Conservation (phyloP, 371 early-diverging fungal species). For the Syncephalastrum sp. region DNA sequence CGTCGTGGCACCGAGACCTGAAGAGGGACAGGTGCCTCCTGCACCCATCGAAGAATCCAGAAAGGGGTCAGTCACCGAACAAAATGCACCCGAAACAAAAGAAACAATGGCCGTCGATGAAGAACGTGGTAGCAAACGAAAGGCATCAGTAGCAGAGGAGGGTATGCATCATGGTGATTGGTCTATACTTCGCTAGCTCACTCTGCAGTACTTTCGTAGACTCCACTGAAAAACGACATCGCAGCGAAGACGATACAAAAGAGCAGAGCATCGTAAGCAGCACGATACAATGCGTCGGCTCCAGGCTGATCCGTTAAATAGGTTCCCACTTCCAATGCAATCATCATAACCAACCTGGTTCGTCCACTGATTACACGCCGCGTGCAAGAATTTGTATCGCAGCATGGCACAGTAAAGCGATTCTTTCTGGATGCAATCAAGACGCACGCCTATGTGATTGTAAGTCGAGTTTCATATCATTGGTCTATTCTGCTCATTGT, state of each 20-base stretch:
- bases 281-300: too few species aligned
- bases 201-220: too few species aligned
- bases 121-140: constrained; percentile 2
- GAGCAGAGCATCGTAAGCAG: too few species aligned
- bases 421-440: constrained; percentile 89
- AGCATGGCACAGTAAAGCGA: constrained; percentile 64
- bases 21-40: neutral
- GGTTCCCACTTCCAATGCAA: too few species aligned
- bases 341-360: constrained; percentile 32
- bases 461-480: constrained; percentile 25
- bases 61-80: neutral
- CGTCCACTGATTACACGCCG: constrained; percentile 69
- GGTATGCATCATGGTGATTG: neutral
- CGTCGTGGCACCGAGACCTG: constrained; percentile 9
- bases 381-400: constrained; percentile 61
- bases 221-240: too few species aligned
- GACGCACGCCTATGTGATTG: constrained; percentile 81
- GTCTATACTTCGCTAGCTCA: neutral
- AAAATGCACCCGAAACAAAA: neutral
- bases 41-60: neutral
- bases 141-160: neutral
- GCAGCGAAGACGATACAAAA: too few species aligned
- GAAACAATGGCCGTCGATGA: neutral
- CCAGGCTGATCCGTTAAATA: too few species aligned
- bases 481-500: neutral